These are phyloP conservation scores for Colletotrichum cereale DNA, from an alignment of 2,329 filamentous ascomycete genomes.

Conservation along the genomic window DNA sequence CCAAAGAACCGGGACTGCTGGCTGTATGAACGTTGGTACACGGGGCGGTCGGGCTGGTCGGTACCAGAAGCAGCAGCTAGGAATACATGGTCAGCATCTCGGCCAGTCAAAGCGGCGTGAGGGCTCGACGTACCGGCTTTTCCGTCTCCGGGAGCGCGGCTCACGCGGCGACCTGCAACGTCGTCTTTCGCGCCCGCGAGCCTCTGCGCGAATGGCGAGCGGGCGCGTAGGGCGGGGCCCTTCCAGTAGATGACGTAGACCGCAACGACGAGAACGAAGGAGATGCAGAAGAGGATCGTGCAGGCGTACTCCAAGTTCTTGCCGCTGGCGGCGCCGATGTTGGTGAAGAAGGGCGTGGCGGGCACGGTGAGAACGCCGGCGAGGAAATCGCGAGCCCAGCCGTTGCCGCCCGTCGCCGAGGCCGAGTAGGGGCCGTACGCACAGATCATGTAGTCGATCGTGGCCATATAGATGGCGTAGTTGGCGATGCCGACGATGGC, in stretches of 20 bases:
- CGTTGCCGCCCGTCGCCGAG: conserved; percentile 81
- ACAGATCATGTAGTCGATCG: conserved; percentile 83
- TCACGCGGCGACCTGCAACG: conserved; percentile 5
- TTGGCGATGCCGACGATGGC: conserved; percentile 79
- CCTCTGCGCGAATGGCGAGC: conserved; percentile 75
- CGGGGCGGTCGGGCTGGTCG: conserved; percentile 20
- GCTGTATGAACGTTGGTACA: conserved; percentile 47
- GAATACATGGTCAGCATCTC: conserved; percentile 31
- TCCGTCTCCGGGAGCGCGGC: conserved; percentile 6
- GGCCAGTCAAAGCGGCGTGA: no score
- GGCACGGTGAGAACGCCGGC: conserved; percentile 79
- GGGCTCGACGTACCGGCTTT: not conserved
- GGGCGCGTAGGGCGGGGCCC: conserved; percentile 69
- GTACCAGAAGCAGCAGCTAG: conserved; percentile 43
- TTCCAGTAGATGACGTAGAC: conserved; percentile 77
- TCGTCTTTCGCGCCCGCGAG: conserved; percentile 59
- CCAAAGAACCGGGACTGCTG: conserved; percentile 58
- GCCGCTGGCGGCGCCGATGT: conserved; percentile 62
- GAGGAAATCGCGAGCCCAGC: conserved; percentile 79
- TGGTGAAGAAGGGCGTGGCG: conserved; percentile 72
- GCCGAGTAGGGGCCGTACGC: conserved; percentile 80
- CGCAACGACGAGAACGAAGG: conserved; percentile 70
- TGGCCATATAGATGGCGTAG: conserved; percentile 80
- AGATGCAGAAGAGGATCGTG: conserved; percentile 74
- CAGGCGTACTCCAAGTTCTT: conserved; percentile 70